Percentiles rank a stretch among this genome's conserved stretches.
phyloP scores from a whole-genome alignment of 106 monocot genomes.

The Posidonia australis region DNA sequence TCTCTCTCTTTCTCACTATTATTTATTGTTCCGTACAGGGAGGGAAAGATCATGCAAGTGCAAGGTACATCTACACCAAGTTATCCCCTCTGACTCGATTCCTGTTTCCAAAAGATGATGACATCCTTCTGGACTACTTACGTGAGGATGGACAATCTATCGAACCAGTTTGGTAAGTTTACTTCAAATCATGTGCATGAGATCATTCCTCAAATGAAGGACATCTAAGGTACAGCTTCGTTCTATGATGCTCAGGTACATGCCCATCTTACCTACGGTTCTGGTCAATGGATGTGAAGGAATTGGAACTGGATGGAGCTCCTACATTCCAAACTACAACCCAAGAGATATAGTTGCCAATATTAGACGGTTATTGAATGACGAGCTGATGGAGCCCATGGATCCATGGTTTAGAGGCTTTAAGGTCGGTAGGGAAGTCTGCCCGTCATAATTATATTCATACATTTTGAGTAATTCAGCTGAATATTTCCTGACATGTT shows the following conservation, averaged over 20 bases:
- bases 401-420: conserved; percentile 91
- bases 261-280: conserved; percentile 82
- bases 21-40: conserved; percentile 36
- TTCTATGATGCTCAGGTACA: conserved; percentile 44
- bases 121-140: conserved; percentile 70
- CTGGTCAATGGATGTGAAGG: conserved; percentile 97
- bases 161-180: conserved; percentile 79
- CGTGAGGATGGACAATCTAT: conserved; percentile 87
- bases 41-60: conserved; percentile 85
- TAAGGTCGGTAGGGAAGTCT: conserved; percentile 33
- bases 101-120: conserved; percentile 89
- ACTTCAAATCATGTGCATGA: neutral
- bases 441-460: neutral
- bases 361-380: conserved; percentile 63
- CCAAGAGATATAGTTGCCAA: conserved; percentile 83
- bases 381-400: conserved; percentile 69
- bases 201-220: neutral
- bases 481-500: neutral
- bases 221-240: neutral
- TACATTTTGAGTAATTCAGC: neutral
- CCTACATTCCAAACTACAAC: conserved; percentile 89
- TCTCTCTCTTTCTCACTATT: neutral
- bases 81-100: conserved; percentile 61
- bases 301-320: conserved; percentile 99
- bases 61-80: conserved; percentile 75